Evolutionary conservation across 345 rosid species (phyloP).

Genomic region (Eucalyptus marginata): DNA sequence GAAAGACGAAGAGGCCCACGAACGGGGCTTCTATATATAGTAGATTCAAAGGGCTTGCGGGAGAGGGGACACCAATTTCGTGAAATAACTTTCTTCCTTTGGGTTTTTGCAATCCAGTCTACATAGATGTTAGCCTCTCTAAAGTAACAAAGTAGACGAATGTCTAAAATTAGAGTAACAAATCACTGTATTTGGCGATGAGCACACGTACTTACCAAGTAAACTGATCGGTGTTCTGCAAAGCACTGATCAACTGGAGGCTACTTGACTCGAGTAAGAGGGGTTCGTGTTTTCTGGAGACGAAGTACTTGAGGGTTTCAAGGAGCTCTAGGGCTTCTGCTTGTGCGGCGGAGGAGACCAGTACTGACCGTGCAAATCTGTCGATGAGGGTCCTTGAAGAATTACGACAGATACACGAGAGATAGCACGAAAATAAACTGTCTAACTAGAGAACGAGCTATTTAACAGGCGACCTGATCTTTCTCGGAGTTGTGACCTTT

Average conservation of each 20-base stretch:
- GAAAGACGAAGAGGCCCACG: background rate
- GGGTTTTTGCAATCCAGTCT: background rate
- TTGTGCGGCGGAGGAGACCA: background rate
- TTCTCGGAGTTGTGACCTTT: background rate
- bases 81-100: background rate
- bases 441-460: background rate
- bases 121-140: background rate
- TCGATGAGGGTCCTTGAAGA: background rate
- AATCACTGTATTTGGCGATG: background rate
- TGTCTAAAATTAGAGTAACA: background rate
- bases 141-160: background rate
- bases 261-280: background rate
- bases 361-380: background rate
- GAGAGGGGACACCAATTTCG: background rate
- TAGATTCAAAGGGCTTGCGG: background rate
- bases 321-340: background rate
- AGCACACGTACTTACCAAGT: background rate
- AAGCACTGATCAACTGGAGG: background rate
- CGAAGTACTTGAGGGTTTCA: background rate
- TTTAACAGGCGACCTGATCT: background rate
- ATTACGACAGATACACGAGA: background rate
- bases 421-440: background rate
- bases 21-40: background rate
- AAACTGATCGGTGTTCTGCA: background rate
- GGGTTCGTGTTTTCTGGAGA: background rate